phyloP scores from a whole-genome alignment of 208 protist species.

The Leishmania major region DNA sequence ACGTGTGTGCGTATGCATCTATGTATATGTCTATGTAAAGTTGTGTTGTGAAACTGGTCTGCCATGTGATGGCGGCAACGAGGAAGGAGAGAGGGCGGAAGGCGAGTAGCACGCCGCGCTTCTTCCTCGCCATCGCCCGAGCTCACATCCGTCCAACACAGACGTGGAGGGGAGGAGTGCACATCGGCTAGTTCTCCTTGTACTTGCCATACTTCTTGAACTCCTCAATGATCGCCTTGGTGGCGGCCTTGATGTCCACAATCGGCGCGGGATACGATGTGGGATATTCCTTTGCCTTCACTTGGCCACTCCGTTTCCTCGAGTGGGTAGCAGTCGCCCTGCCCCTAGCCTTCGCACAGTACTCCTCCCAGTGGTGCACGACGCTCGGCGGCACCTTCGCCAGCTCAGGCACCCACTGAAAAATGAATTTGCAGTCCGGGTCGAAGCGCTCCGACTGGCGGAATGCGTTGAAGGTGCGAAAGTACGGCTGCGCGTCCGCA shows the following conservation, averaged over 20 bases:
- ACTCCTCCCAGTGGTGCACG: conserved; percentile 71
- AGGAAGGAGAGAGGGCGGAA: neutral
- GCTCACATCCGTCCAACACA: neutral
- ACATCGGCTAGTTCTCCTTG: conserved; percentile 1
- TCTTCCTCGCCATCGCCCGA: neutral
- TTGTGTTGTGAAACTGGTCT: neutral
- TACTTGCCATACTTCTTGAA: conserved; percentile 41
- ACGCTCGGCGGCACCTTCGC: conserved; percentile 50
- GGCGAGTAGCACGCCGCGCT: neutral
- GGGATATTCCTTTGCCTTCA: conserved; percentile 20
- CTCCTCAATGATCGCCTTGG: conserved; percentile 47
- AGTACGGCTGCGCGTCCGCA: conserved; percentile 81
- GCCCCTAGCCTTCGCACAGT: conserved; percentile 39
- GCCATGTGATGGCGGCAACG: neutral
- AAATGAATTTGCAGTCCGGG: conserved; percentile 64
- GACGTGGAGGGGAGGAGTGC: too few species aligned
- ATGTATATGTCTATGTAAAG: neutral
- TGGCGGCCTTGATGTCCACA: conserved; percentile 59
- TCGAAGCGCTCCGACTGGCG: conserved; percentile 69
- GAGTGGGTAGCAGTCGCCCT: neutral
- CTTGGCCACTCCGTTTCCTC: neutral
- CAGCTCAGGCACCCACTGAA: conserved; percentile 76
- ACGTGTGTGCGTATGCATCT: neutral
- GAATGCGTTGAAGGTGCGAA: conserved; percentile 85
- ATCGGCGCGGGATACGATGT: conserved; percentile 68